Conservation (phyloP, 768 basidiomycete genomes). For the Pulveroboletus sp. region DNA sequence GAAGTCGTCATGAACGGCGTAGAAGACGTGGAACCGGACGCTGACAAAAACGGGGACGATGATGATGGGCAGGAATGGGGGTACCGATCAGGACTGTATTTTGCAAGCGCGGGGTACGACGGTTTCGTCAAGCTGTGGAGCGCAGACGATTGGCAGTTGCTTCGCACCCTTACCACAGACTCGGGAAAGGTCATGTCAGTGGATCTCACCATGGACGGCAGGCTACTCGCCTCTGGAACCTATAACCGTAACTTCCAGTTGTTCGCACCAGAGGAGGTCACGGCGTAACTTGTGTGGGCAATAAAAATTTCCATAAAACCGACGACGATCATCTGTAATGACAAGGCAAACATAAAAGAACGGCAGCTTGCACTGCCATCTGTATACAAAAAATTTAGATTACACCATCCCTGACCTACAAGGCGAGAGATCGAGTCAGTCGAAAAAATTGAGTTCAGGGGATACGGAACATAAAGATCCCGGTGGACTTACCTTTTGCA, state of each 20-base stretch:
- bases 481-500: conserved; percentile 70
- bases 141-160: conserved; percentile 95
- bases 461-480: conserved; percentile 15
- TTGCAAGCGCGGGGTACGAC: conserved; percentile 93
- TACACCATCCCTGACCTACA: conserved; percentile 40
- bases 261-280: conserved; percentile 74
- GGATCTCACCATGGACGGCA: conserved; percentile 81
- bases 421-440: conserved; percentile 21
- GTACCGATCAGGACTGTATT: conserved; percentile 86
- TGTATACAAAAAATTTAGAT: conserved; percentile 33
- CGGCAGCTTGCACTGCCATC: conserved; percentile 3
- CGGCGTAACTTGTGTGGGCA: conserved; percentile 20
- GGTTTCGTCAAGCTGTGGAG: conserved; percentile 95
- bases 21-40: conserved; percentile 36
- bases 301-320: conserved; percentile 24
- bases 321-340: conserved; percentile 29
- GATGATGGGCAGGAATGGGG: conserved; percentile 50
- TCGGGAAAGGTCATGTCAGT: conserved; percentile 99
- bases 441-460: conserved; percentile 16
- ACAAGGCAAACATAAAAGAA: conserved; percentile 24
- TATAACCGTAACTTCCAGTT: conserved; percentile 95
- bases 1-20: conserved; percentile 52
- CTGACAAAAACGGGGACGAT: conserved; percentile 28
- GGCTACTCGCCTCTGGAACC: conserved; percentile 83
- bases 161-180: conserved; percentile 87